Percentiles rank a stretch among this genome's conserved stretches.
These are phyloP conservation scores for Torulaspora gathmanii DNA, from an alignment of 805 yeast genomes.

Conservation along the genomic window DNA sequence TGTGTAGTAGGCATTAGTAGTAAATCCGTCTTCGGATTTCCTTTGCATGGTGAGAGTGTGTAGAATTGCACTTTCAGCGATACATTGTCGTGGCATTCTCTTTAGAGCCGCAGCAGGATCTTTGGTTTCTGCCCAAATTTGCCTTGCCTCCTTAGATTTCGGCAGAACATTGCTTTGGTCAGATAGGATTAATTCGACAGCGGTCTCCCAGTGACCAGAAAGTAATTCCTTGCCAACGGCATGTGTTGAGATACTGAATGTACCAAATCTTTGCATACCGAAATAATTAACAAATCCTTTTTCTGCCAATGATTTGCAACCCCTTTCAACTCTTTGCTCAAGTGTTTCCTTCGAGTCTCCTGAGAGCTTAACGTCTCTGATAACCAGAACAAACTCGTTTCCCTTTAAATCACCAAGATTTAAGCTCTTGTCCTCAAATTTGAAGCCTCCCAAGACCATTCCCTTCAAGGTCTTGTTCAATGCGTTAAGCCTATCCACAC, in stretches of 20 bases:
- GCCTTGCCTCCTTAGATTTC: constrained; percentile 77
- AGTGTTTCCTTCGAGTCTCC: constrained; percentile 35
- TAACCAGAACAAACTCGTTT: constrained; percentile 80
- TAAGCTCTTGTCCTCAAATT: constrained; percentile 57
- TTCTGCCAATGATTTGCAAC: constrained; percentile 53
- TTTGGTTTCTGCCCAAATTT: constrained; percentile 68
- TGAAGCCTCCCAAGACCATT: constrained; percentile 73
- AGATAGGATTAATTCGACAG: constrained; percentile 70
- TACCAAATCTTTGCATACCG: constrained; percentile 99
- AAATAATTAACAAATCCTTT: constrained; percentile 88
- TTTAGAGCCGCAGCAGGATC: constrained; percentile 62
- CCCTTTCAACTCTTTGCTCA: constrained; percentile 44
- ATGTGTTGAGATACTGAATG: constrained; percentile 90
- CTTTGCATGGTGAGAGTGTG: constrained; percentile 51
- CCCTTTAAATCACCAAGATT: constrained; percentile 82
- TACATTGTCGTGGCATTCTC: constrained; percentile 81
- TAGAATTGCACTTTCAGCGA: constrained; percentile 77
- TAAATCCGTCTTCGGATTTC: constrained; percentile 45
- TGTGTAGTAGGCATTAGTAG: constrained; percentile 56
- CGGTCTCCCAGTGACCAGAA: constrained; percentile 70
- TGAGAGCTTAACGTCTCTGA: constrained; percentile 59
- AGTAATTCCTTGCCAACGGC: constrained; percentile 70
- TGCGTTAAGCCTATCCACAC: constrained; percentile 68
- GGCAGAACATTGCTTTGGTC: constrained; percentile 84
- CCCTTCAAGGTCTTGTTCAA: constrained; percentile 74